Conservation (phyloP, 257 asterid species). For the Ligustrum vulgare region DNA sequence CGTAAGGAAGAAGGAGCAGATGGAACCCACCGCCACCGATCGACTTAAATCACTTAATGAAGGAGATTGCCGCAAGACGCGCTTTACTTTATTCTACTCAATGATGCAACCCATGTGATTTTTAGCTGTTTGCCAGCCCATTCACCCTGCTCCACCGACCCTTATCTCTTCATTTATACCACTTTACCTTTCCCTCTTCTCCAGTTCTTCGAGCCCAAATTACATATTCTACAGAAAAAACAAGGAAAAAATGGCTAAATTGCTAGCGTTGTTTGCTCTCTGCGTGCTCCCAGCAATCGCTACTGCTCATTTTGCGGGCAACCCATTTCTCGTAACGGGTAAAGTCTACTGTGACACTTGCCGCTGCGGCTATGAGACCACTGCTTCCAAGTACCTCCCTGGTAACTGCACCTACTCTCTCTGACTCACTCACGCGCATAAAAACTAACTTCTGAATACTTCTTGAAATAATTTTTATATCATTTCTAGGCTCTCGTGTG, state of each 20-base stretch:
- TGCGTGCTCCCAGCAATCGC: constrained; percentile 31
- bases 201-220: not conserved
- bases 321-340: constrained; percentile 32
- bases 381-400: constrained; percentile 37
- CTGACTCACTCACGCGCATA: not conserved
- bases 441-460: not conserved
- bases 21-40: constrained; percentile 48
- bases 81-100: not conserved
- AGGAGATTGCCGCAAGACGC: constrained; percentile 35
- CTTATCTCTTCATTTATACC: not conserved
- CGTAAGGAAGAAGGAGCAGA: constrained; percentile 10
- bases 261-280: constrained; percentile 27
- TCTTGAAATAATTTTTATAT: not conserved
- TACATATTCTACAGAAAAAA: not conserved
- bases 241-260: constrained; percentile 32
- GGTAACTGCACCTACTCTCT: constrained; percentile 32
- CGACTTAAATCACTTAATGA: no score
- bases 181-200: not conserved
- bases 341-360: constrained; percentile 39
- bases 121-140: constrained; percentile 6
- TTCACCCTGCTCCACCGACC: not conserved
- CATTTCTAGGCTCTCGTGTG: not conserved
- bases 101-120: constrained; percentile 25
- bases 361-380: constrained; percentile 55
- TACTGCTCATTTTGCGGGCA: constrained; percentile 5